A percentile compares a stretch with the other conserved stretches of the same genome.
phyloP scores from a whole-genome alignment of 345 rosid genomes.

The Isatis tinctoria region DNA sequence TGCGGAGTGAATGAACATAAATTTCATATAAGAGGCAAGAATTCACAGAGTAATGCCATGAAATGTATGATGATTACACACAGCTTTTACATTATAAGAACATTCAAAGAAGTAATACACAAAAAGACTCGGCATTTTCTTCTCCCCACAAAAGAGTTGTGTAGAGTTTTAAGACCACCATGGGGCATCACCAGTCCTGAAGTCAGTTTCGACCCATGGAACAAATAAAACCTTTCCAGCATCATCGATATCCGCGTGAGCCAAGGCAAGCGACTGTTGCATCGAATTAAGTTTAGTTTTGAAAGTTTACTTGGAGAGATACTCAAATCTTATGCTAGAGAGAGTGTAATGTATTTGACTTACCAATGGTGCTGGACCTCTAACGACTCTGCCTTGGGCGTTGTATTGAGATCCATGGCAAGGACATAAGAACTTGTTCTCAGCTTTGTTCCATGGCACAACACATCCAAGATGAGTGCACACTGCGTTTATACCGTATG shows the following conservation, averaged over 20 bases:
- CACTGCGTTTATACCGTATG: slow-evolving; percentile 77
- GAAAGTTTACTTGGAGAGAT: not conserved
- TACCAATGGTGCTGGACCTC: slow-evolving; percentile 98
- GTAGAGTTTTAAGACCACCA: slow-evolving; percentile 69
- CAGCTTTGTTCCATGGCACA: slow-evolving; percentile 84
- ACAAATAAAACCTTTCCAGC: slow-evolving; percentile 84
- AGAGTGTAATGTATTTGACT: slow-evolving; percentile 23
- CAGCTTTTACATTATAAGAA: slow-evolving; percentile 20
- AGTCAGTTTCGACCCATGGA: slow-evolving; percentile 93
- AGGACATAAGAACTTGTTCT: slow-evolving; percentile 92
- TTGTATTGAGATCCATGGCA: slow-evolving; percentile 99
- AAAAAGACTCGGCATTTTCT: not conserved
- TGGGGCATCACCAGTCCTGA: slow-evolving; percentile 93
- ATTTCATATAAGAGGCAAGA: slow-evolving; percentile 20
- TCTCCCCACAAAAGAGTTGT: slow-evolving; percentile 4
- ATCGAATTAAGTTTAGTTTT: not conserved
- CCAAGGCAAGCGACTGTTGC: slow-evolving; percentile 82
- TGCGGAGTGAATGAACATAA: slow-evolving; percentile 5
- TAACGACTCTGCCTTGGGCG: slow-evolving; percentile 87
- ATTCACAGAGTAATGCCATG: slow-evolving; percentile 31
- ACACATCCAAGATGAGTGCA: slow-evolving; percentile 98
- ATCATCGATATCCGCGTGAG: slow-evolving; percentile 66
- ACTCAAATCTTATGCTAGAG: not conserved
- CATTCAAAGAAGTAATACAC: not conserved
- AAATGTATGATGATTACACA: slow-evolving; percentile 22